A percentile compares a stretch with the other conserved stretches of the same genome.
Conservation (phyloP, 768 basidiomycete genomes). For the Suillus paluster region DNA sequence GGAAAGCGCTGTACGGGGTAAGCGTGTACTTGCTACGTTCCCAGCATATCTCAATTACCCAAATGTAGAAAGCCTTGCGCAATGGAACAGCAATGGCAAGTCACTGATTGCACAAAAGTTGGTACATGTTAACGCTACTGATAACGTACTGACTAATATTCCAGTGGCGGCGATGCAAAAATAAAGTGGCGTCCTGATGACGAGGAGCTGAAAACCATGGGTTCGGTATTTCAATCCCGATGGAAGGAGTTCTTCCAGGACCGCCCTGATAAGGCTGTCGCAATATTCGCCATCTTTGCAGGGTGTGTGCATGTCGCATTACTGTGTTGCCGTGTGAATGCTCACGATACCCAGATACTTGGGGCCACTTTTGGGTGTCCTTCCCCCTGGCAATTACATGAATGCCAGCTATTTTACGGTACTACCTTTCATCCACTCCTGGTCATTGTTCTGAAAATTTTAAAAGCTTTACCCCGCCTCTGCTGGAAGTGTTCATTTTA, state of each 20-base stretch:
- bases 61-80: constrained; percentile 33
- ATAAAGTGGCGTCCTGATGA: constrained; percentile 58
- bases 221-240: constrained; percentile 48
- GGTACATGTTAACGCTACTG: constrained; percentile 12
- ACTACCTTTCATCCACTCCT: too few relatives aligned
- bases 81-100: constrained; percentile 44
- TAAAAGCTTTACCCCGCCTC: too few relatives aligned
- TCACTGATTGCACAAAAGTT: constrained; percentile 63
- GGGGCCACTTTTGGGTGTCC: constrained; percentile 15
- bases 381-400: constrained; percentile 12
- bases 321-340: neutral
- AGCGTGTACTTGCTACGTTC: constrained; percentile 18
- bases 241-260: constrained; percentile 55
- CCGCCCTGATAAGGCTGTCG: constrained; percentile 59
- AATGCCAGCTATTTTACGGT: too few relatives aligned
- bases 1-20: constrained; percentile 45
- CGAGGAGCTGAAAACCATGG: constrained; percentile 53
- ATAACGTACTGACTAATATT: neutral
- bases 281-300: constrained; percentile 47
- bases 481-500: constrained; percentile 39
- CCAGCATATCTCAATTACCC: constrained; percentile 15
- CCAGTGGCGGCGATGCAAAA: constrained; percentile 57
- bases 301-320: constrained; percentile 33
- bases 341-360: constrained; percentile 26
- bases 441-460: too few relatives aligned